Evolutionary conservation across 1,139 yeast genomes (phyloP).

Genomic region (Suhomyces taliae): DNA sequence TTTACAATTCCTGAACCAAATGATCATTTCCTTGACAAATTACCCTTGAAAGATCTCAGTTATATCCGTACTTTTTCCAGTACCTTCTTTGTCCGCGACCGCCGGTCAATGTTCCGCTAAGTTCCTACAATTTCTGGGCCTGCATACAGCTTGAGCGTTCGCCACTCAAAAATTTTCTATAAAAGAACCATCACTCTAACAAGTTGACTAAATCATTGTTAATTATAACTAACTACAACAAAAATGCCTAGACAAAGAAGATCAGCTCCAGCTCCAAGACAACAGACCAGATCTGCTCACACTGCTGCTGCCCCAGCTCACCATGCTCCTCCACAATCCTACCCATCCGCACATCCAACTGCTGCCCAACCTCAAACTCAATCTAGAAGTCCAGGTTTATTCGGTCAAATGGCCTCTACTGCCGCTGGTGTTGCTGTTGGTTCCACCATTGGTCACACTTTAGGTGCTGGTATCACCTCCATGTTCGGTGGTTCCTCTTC

Average conservation of each 20-base stretch:
- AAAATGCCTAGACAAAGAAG: conserved; percentile 65
- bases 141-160: conserved; percentile 3
- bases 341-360: conserved; percentile 13
- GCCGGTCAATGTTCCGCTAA: neutral
- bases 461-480: conserved; percentile 90
- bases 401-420: conserved; percentile 96
- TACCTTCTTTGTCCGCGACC: too few species aligned
- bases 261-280: conserved; percentile 61
- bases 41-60: too few species aligned
- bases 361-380: conserved; percentile 45
- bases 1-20: too few species aligned
- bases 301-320: conserved; percentile 67
- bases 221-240: conserved; percentile 1
- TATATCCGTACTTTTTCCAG: too few species aligned
- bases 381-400: conserved; percentile 70
- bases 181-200: conserved; percentile 1
- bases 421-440: conserved; percentile 99
- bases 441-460: conserved; percentile 92
- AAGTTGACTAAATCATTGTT: neutral
- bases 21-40: too few species aligned
- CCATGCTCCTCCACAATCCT: conserved; percentile 30
- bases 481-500: conserved; percentile 83
- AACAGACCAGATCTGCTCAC: conserved; percentile 71
- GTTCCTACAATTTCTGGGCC: neutral
- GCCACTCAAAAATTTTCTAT: conserved; percentile 12